Evolutionary conservation across 2,329 filamentous ascomycete genomes (phyloP), one percentile per base, ranked within the genome.

Genomic region (Colletotrichum tamarilloi): DNA sequence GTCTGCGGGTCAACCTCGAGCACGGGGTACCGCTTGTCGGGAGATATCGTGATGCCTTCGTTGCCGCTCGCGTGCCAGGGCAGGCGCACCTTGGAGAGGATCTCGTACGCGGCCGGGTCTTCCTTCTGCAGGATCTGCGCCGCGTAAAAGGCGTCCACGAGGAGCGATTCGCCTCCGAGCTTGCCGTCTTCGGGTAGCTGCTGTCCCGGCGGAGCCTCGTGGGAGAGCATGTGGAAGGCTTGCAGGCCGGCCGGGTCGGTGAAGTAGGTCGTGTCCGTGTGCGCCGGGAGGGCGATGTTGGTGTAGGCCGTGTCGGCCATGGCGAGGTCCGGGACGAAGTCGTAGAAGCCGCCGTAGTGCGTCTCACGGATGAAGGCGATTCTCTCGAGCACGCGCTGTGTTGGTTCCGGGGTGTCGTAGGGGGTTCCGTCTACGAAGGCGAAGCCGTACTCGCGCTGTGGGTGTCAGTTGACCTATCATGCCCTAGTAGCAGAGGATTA

Each of bases 251-350:
- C 92, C 0, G 97, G 96, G 75, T 98, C 96, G 26, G 91, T 95
- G 84, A 98, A 98, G 83, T 99, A 98, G 1, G 96, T 98, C 7
- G 91, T 98, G 83, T 99, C 97, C 1, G 96, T 98, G 82, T 99
- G 97, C 1, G 94, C 92, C 24, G 91, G 90, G 3, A 99, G 89
- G 1, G 92, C 92, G 63, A 97, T 87, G 77, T 93, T 95, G 1
- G 96, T 98, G 84, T 98, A 99, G 4, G 95, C 95, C 1, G 94
- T 97, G 79, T 98, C 95, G 76, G 95, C 95, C 79, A 93, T 93
- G 32, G 94, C 92, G 28, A 98, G 89, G 81, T 98, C 94, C 5
- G 95, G 93, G 1, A 94, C 94, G 82, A 98, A 98, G 82, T 98
- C 96, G 78, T 89, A 90, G 79, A 89, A 88, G 72, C 84, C 90